Conservation (phyloP, 805 yeast genomes). For the Torulaspora microellipsoides region DNA sequence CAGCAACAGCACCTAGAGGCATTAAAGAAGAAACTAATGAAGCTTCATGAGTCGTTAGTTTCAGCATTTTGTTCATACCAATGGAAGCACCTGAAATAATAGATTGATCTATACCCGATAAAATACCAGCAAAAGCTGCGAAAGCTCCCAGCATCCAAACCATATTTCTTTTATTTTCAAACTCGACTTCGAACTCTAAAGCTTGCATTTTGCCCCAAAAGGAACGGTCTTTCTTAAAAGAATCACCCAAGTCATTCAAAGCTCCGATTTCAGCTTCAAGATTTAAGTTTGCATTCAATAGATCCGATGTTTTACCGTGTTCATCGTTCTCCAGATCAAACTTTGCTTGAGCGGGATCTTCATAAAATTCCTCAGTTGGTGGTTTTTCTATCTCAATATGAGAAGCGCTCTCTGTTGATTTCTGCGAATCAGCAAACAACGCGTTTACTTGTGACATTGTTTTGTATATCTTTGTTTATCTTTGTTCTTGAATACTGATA, state of each 20-base stretch:
- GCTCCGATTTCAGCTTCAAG: constrained; percentile 38
- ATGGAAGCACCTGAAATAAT: constrained; percentile 60
- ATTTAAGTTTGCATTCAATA: constrained; percentile 29
- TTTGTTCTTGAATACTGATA: no score
- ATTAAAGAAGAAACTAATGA: constrained; percentile 55
- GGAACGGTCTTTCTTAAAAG: constrained; percentile 30
- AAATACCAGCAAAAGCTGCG: constrained; percentile 60
- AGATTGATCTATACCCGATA: constrained; percentile 66
- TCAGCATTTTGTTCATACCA: constrained; percentile 43
- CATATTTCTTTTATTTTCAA: constrained; percentile 44
- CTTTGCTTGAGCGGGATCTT: constrained; percentile 9
- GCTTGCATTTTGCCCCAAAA: constrained; percentile 37
- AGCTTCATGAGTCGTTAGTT: constrained; percentile 39
- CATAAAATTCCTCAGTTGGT: constrained; percentile 6
- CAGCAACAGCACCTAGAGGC: constrained; percentile 69
- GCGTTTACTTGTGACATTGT: not conserved
- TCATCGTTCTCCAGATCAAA: constrained; percentile 6
- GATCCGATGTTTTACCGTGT: constrained; percentile 1
- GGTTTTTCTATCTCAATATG: constrained; percentile 6
- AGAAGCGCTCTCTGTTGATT: constrained; percentile 4
- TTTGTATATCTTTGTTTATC: not conserved
- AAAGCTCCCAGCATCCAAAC: constrained; percentile 48
- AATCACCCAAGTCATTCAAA: constrained; percentile 29
- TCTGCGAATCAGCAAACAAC: constrained; percentile 1
- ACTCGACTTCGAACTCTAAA: constrained; percentile 39